Evolutionary conservation across 2,329 filamentous ascomycete genomes (phyloP).

Genomic region (Aurifilum marmelostoma): DNA sequence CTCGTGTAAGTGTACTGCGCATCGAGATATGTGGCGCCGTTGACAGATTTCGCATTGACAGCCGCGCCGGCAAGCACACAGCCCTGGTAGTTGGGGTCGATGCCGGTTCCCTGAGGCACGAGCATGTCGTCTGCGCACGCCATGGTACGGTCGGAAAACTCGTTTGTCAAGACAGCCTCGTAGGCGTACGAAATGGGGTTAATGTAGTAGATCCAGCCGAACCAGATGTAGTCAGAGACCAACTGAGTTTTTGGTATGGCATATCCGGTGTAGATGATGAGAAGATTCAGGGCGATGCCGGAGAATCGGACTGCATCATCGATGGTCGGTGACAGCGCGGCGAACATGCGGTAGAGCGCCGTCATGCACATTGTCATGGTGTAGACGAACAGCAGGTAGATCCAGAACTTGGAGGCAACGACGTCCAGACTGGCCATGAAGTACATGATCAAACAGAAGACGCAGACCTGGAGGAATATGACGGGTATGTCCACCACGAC

Average conservation of each 20-base stretch:
- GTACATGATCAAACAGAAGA: constrained; percentile 75
- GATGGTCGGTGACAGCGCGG: constrained; percentile 61
- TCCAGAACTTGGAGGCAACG: constrained; percentile 69
- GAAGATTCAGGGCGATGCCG: constrained; percentile 59
- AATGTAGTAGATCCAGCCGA: constrained; percentile 64
- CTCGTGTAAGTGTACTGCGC: constrained; percentile 52
- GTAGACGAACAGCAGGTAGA: constrained; percentile 65
- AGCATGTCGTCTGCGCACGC: constrained; percentile 48
- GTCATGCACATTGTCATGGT: constrained; percentile 60
- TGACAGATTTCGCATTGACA: constrained; percentile 25
- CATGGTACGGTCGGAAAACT: constrained; percentile 58
- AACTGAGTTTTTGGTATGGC: constrained; percentile 61
- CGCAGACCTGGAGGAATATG: constrained; percentile 65
- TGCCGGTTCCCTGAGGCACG: constrained; percentile 49
- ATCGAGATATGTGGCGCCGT: constrained; percentile 51
- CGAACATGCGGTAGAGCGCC: constrained; percentile 62
- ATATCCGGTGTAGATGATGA: constrained; percentile 71
- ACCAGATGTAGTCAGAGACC: constrained; percentile 66
- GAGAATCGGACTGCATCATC: constrained; percentile 65
- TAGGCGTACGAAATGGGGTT: constrained; percentile 62
- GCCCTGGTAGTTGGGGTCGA: constrained; percentile 32
- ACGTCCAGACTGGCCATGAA: constrained; percentile 75
- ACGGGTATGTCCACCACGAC: constrained; percentile 62
- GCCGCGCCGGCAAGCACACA: constrained; percentile 31
- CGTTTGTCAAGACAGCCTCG: constrained; percentile 61